Conservation (phyloP, 2,329 filamentous ascomycete species). For the Colletotrichum sp. region DNA sequence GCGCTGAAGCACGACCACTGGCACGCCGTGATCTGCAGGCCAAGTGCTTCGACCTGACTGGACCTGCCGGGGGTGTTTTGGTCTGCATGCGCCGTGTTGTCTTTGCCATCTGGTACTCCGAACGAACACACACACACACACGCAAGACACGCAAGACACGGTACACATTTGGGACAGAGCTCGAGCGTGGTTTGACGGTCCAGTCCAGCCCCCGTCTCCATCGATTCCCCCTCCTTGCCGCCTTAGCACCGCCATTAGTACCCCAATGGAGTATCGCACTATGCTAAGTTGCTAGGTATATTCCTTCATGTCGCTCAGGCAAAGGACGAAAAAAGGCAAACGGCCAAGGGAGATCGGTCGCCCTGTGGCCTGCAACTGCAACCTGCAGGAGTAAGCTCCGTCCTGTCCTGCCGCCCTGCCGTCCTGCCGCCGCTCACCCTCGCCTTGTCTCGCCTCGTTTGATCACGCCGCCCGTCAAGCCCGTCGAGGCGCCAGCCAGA, state of each 20-base stretch:
- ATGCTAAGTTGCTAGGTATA: not conserved
- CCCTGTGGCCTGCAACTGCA: not conserved
- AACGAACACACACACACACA: not conserved
- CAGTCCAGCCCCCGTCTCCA: not conserved
- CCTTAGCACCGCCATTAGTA: not conserved
- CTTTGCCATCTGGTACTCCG: not conserved
- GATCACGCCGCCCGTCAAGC: not conserved
- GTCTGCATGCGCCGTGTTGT: not conserved
- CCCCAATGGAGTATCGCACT: not conserved
- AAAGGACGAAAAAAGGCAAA: not conserved
- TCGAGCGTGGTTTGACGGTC: not conserved
- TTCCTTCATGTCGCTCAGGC: not conserved
- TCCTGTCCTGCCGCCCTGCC: not conserved
- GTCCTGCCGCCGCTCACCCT: not conserved
- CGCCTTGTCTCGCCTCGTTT: not conserved
- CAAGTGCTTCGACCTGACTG: constrained; percentile 12
- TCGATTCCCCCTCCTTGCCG: not conserved
- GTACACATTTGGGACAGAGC: not conserved
- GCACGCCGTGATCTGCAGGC: constrained; percentile 13
- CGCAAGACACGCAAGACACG: not conserved
- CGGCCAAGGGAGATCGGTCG: not conserved
- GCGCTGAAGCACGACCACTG: constrained; percentile 1
- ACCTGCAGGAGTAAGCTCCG: not conserved
- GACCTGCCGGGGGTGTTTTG: not conserved
- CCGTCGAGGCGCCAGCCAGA: not conserved